These are phyloP conservation scores for Aurifilum marmelostoma DNA, from an alignment of 2,329 filamentous ascomycete species.

Conservation along the genomic window DNA sequence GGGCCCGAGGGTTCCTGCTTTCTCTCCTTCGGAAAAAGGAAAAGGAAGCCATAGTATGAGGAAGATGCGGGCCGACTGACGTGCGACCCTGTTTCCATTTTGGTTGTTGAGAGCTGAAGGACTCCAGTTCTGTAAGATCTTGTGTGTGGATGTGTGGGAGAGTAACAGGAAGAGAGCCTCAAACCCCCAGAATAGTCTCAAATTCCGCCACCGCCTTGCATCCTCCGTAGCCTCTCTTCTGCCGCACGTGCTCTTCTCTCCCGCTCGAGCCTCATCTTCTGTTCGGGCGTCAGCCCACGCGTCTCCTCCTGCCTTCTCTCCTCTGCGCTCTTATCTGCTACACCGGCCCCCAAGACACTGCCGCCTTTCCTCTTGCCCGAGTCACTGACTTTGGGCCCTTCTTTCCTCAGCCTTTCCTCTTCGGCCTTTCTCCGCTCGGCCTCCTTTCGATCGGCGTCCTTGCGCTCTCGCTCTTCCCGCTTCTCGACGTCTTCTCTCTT, in stretches of 20 bases:
- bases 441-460: constrained; percentile 70
- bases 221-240: constrained; percentile 78
- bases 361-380: constrained; percentile 50
- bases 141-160: not conserved
- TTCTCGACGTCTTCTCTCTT: constrained; percentile 72
- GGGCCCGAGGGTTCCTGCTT: not conserved
- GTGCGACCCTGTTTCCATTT: not conserved
- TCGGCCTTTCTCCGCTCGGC: constrained; percentile 72
- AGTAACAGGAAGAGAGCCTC: not conserved
- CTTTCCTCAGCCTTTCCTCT: constrained; percentile 69
- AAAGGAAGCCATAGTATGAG: not conserved
- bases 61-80: constrained; percentile 6
- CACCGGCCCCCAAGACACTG: constrained; percentile 58
- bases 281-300: constrained; percentile 84
- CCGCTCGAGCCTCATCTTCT: constrained; percentile 80
- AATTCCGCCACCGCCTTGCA: constrained; percentile 53
- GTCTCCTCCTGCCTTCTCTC: constrained; percentile 83
- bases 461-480: constrained; percentile 70
- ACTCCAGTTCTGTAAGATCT: not conserved
- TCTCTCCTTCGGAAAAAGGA: not conserved
- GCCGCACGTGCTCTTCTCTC: constrained; percentile 90
- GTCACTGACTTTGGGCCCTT: constrained; percentile 59
- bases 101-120: not conserved
- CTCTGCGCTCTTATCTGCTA: constrained; percentile 72
- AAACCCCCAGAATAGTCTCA: constrained; percentile 23